Base-by-base conservation (phyloP, 1,139 yeast genomes). In the Zygoascus sp. region DNA sequence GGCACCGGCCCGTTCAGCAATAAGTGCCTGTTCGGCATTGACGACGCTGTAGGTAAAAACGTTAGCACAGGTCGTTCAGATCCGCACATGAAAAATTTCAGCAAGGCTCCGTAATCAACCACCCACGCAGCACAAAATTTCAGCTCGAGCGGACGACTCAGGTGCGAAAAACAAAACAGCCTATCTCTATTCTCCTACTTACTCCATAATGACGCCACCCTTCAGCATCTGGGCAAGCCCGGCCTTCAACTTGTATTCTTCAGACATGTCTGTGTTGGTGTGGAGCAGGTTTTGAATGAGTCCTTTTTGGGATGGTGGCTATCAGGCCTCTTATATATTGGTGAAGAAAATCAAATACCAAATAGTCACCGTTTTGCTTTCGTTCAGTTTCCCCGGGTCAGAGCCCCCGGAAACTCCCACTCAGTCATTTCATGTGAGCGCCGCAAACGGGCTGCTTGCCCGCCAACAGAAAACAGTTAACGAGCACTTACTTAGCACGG, bases 161-260 rank as follows among this genome's bases (percentile, higher is more conserved):
- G n/a, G n/a, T n/a, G n/a, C n/a, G n/a, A n/a, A n/a, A n/a, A n/a
- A n/a, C n/a, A n/a, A n/a, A 13, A 6, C 36, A 32, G 36, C 17
- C 20, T 19, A n/a, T 30, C 15, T 30, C 5, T 30, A 30, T 10
- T 25, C 8, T 25, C 8, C 25, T 13, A 49, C 51, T 46, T 43
- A 49, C 51, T 49, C 51, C 49, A 49, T 49, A 21, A 49, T 46
- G 16, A 49, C 51, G 7, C 51, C 51, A 27, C 51, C 51, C 63
- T 86, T 86, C 54, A 86, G 76, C 95, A 86, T 86, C 67, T 86
- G 92, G 53, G 95, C 95, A 63, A 86, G 74, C 16, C 94, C 95
- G 47, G 87, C 80, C 68, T 85, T 85, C 52, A 83, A 74, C 61
- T 80, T 78, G 67, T 81, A 81, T 39, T 50, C 46, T 28, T 46